Evolutionary conservation across 192 early-diverging fungal species (phyloP), one percentile per base, ranked within the genome.

Genomic region (Entrophospora sp.): DNA sequence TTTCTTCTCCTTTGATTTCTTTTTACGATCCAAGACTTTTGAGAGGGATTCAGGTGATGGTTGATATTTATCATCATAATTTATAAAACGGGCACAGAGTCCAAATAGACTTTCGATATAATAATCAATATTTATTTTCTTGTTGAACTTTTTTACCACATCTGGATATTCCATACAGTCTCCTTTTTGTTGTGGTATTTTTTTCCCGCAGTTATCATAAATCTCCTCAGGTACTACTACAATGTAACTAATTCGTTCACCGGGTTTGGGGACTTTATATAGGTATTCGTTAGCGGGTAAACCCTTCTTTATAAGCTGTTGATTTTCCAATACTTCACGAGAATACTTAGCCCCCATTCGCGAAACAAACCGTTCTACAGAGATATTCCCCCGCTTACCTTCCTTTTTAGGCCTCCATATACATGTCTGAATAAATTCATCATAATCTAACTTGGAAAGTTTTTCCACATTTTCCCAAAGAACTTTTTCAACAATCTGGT

Each of bases 281-380:
- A 25, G 16, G 8, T 30, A 52, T 10, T 25, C 9, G 16, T 52
- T 52, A 16, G 25, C 27, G 8, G 10, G 8, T 52, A 52, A 52
- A 6, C 30, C 49, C 49, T 52, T 52, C 25, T 52, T 52, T 52
- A 52, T 52, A 52, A 52, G 49, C 49, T 52, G 10, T 52, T 52
- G 24, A 31, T 30, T 30, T 31, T 52, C 49, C 49, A 45, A 45
- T 45, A 45, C 43, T 2, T 45, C 5, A n/a, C n/a, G 43, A 45
- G 9, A 1, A 38, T 38, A 38, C 14, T 14, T 38, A 38, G 14
- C 37, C 37, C 2, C 8, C 14, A 7, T 4, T n/a, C n/a, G 13
- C n/a, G 43, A 45, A 45, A 45, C 43, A 45, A 45, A 45, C 43
- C n/a, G n/a, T n/a, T 45, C 43, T 45, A 45, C 5, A 45, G 43